These are phyloP conservation scores for Sporothrix luriei DNA, from an alignment of 2,329 filamentous ascomycete genomes.

Conservation along the genomic window DNA sequence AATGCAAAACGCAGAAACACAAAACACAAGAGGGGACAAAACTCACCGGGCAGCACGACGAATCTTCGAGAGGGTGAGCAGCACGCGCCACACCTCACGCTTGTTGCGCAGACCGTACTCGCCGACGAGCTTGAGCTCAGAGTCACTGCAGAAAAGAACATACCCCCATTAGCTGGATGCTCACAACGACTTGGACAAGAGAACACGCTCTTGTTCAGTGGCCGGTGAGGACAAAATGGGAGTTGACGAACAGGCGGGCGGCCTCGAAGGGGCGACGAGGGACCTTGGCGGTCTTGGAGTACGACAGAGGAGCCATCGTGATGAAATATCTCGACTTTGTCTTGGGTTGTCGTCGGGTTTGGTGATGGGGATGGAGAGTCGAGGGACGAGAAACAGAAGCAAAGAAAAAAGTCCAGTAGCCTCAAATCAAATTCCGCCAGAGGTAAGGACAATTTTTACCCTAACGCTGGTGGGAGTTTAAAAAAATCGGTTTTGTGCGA, in stretches of 20 bases:
- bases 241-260: constrained; percentile 94
- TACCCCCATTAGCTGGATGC: constrained; percentile 40
- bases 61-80: constrained; percentile 99
- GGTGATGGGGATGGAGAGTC: constrained; percentile 24
- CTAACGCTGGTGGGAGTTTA: constrained; percentile 25
- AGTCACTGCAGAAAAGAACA: constrained; percentile 69
- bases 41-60: constrained; percentile 99
- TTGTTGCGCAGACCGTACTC: constrained; percentile 99
- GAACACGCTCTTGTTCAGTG: constrained; percentile 98
- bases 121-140: constrained; percentile 98
- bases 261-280: constrained; percentile 95
- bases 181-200: constrained; percentile 84
- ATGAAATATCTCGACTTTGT: constrained; percentile 27
- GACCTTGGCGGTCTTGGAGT: constrained; percentile 99
- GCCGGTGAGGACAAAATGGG: constrained; percentile 45
- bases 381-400: constrained; percentile 23
- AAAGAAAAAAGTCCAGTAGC: constrained; percentile 18
- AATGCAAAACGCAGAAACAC: neutral
- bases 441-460: constrained; percentile 31
- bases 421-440: constrained; percentile 19
- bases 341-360: constrained; percentile 29
- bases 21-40: neutral
- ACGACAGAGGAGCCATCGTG: constrained; percentile 61
- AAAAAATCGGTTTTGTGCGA: constrained; percentile 34
- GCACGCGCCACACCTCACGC: constrained; percentile 99